These are phyloP conservation scores for Psidium friedrichsthalianum DNA, from an alignment of 345 rosid genomes.

Conservation along the genomic window DNA sequence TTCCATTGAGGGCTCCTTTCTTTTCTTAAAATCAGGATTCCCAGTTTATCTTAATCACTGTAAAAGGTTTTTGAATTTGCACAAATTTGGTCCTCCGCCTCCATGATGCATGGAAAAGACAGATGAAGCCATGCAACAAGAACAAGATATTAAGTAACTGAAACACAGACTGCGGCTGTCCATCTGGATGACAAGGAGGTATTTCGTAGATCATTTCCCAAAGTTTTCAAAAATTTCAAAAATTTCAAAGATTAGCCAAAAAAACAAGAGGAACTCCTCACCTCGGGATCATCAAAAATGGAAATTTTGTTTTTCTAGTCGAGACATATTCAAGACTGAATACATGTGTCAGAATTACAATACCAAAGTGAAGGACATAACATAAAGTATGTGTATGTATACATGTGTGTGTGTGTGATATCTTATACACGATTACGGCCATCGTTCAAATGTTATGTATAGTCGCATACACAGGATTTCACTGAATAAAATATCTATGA, in stretches of 20 bases:
- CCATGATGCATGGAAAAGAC: not conserved
- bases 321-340: not conserved
- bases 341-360: not conserved
- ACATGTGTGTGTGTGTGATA: not conserved
- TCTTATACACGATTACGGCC: not conserved
- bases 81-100: not conserved
- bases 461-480: not conserved
- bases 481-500: not conserved
- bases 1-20: not conserved
- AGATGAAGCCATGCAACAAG: not conserved
- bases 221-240: too few relatives aligned
- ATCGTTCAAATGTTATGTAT: not conserved
- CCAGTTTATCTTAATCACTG: not conserved
- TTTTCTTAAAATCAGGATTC: not conserved
- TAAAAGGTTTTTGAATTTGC: not conserved
- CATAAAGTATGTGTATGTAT: not conserved
- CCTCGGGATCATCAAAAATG: not conserved
- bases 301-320: not conserved
- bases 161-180: too few relatives aligned
- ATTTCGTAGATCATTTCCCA: too few relatives aligned
- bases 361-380: not conserved
- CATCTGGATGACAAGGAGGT: too few relatives aligned
- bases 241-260: too few relatives aligned
- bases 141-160: not conserved
- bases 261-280: too few relatives aligned